Evolutionary conservation across 164 flowering plant species (phyloP), one percentile per base, ranked within the genome.

Genomic region (Aristolochia contorta): DNA sequence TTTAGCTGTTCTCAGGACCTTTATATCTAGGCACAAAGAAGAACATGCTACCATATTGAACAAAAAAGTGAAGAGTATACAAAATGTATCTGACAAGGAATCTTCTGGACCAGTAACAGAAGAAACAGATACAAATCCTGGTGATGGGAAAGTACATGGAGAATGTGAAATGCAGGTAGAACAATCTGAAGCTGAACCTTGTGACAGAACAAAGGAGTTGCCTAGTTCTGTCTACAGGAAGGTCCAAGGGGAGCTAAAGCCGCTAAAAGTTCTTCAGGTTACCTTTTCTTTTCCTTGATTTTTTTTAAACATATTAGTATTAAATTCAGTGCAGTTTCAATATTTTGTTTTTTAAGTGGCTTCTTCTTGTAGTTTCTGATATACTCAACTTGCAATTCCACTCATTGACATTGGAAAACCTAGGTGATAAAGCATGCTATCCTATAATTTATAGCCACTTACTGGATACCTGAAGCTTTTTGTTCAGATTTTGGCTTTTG

Each of bases 211-310:
- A 51, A 78, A 77, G 60, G 84, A 76, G 62, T 52, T 69, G 18
- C 48, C 48, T n/a, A 71, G 71, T 55, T 33, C 45, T 18, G 60
- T 67, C 8, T 82, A 69, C 23, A 80, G 70, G 60, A 86, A 77
- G 59, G 74, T 50, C 56, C 74, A 52, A 50, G 58, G 70, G 54
- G 85, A 85, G 65, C 75, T 81, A 57, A 89, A 87, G 77, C 91
- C 90, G 45, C 78, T 82, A 6, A 81, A 82, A 79, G 96, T 94
- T 68, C 92, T 94, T 61, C 97, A 94, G 99, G 99, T 94, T 21
- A 57, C 51, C 18, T 54, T 61, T 47, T 47, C 47, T 30, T 41
- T 56, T 47, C 46, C 12, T 30, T 16, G 51, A 45, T 33, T 18
- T 15, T 12, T 33, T 27, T 61, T 45, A 10, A n/a, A n/a, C 32